Base-by-base conservation (phyloP, 2,329 filamentous ascomycete species). In the Myotisia sp. region DNA sequence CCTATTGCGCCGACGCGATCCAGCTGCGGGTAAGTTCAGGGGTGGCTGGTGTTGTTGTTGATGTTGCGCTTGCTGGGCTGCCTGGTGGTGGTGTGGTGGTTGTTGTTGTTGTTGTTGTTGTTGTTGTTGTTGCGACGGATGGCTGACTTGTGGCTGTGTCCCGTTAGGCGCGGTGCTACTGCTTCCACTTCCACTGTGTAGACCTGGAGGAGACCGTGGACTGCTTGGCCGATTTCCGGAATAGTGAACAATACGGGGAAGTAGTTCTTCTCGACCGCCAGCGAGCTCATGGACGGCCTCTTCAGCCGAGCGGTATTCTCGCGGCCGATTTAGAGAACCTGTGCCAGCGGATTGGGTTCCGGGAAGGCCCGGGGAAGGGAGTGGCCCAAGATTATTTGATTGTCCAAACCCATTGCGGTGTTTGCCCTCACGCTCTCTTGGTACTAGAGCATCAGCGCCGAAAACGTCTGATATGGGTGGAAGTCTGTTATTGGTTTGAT, bases 401-500 rank as follows among this genome's bases (percentile, higher is more conserved):
- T 26, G 39, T 5, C 26, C 27, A 28, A 41, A 37, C 1, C 37
- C 48, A 8, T 36, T 16, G 4, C 34, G 30, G 8, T 19, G 22
- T 17, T 26, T 39, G 18, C 29, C 12, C n/a, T 36, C 37, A 4
- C 27, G 21, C 23, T 37, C 28, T 10, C 34, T 21, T 8, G 55
- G 47, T 26, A 67, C 66, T 23, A 92, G 65, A 21, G 77, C 70
- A 49, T 92, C 82, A 12, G 68, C 64, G 17, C 82, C 83, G 50
- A 98, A 94, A 9, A 98, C 90, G 52, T 95, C 90, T 23, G 83
- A 79, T 38, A 98, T 90, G 2, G 90, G 87, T 2, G 90, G 90
- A 30, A 98, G 69, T 21, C 87, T 79, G 58, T 95, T 95, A 56
- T 74, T 78, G 2, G 85, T 94, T 59, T 94, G 87, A 37, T 73